Evolutionary conservation across 2,329 filamentous ascomycete species (phyloP).

Genomic region (Microdochium trichocladiopsis): DNA sequence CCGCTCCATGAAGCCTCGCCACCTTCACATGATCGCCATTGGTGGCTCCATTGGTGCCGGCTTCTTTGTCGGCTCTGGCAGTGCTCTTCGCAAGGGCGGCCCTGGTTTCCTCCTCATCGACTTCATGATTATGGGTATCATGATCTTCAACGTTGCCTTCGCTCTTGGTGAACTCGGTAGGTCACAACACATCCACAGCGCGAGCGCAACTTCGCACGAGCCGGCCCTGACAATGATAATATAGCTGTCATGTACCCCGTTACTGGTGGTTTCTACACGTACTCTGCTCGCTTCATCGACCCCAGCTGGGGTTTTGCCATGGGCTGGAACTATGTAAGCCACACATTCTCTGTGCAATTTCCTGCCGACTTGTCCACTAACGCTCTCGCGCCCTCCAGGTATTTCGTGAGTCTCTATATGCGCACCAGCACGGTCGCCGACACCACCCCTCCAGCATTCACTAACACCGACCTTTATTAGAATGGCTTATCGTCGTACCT

Average conservation of each 20-base stretch:
- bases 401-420: not conserved
- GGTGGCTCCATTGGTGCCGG: conserved; percentile 53
- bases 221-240: too few relatives aligned
- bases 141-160: conserved; percentile 47
- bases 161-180: not conserved
- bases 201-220: too few relatives aligned
- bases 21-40: conserved; percentile 47
- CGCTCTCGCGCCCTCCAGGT: too few relatives aligned
- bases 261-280: conserved; percentile 44
- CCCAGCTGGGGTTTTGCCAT: conserved; percentile 37
- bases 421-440: too few relatives aligned
- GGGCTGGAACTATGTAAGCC: conserved; percentile 33
- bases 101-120: conserved; percentile 36
- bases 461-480: conserved; percentile 15
- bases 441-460: too few relatives aligned
- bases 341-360: too few relatives aligned
- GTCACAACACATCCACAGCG: not conserved
- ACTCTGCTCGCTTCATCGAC: conserved; percentile 42
- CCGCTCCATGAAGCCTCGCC: conserved; percentile 36
- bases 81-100: conserved; percentile 38
- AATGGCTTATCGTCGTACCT: conserved; percentile 40
- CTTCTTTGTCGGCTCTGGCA: conserved; percentile 54
- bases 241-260: conserved; percentile 42
- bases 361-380: too few relatives aligned
- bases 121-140: conserved; percentile 51